Evolutionary conservation across 257 asterid species (phyloP), one percentile per base, ranked within the genome.

Genomic region (Eustoma russellianum): DNA sequence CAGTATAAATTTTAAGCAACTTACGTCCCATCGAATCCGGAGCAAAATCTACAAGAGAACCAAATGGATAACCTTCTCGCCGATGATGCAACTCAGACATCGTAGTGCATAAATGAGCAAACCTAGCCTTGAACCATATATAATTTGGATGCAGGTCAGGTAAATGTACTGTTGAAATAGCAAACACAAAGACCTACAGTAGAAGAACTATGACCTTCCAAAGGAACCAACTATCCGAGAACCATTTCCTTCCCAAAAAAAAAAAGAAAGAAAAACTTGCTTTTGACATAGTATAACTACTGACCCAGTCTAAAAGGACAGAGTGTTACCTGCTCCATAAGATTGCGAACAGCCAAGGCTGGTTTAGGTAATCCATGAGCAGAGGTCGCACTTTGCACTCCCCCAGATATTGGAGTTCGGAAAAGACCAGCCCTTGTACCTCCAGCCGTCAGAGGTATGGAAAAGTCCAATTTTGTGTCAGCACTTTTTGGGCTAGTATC

Each of bases 31-130:
- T 71, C 33, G 83, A 70, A 77, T 92, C 99, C 17, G 99, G 88
- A 7, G 86, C 97, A 53, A 92, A 92, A 78, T 92, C 99, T 59
- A 92, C 95, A 1, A 92, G 94, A 14, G 97, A 85, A 54, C 99
- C 99, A 81, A 88, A 92, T 34, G 99, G 99, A 64, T 92, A 92
- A 55, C 99, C 97, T 70, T 83, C 93, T 50, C 93, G 80, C n/a
- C 94, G 87, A 63, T 92, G 99, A 78, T 92, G 95, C 95, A 88
- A 88, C 63, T 82, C 83, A 5, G 95, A 85, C 97, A 92, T 92
- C 74, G 81, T 83, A 55, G 94, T 92, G 74, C 95, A 88, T 61
- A 92, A 72, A 63, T 92, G 99, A 71, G 95, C 99, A 88, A 80
- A 92, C 65, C 97, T 77, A 78, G 99, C 95, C 98, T 91, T 76